These are phyloP conservation scores for Patellaria atrata DNA, from an alignment of 495 filamentous ascomycete species.

Conservation along the genomic window DNA sequence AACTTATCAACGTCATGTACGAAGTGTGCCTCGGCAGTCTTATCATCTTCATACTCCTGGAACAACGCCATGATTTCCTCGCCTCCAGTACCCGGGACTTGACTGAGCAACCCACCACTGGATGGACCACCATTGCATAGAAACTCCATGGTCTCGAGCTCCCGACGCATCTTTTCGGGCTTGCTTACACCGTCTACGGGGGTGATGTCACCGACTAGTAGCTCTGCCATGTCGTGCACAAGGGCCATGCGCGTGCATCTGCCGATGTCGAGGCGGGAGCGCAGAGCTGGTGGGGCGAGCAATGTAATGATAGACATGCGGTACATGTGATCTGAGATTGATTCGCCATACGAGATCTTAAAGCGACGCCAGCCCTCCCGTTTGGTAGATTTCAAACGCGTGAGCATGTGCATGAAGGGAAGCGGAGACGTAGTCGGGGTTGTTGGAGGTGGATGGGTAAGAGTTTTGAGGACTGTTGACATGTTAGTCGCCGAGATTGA, in stretches of 20 bases:
- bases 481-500: no score
- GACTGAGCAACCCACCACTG: no score
- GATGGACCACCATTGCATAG: slow-evolving; percentile 52
- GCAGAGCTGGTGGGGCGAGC: slow-evolving; percentile 69
- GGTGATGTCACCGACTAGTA: slow-evolving; percentile 89
- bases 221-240: slow-evolving; percentile 94
- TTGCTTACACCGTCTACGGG: slow-evolving; percentile 62
- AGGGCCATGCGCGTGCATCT: slow-evolving; percentile 88
- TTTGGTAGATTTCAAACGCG: slow-evolving; percentile 86
- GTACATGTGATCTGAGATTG: slow-evolving; percentile 98
- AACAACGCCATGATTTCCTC: slow-evolving; percentile 61
- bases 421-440: slow-evolving; percentile 64
- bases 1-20: slow-evolving; percentile 97
- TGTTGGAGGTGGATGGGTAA: slow-evolving; percentile 37
- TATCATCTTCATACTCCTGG: slow-evolving; percentile 82
- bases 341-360: slow-evolving; percentile 58
- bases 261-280: slow-evolving; percentile 52
- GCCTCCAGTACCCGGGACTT: no score
- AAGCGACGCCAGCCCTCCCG: slow-evolving; percentile 93
- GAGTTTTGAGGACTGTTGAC: slow-evolving; percentile 32
- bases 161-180: slow-evolving; percentile 71
- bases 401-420: slow-evolving; percentile 84
- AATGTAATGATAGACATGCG: slow-evolving; percentile 95
- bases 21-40: slow-evolving; percentile 70
- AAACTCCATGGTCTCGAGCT: slow-evolving; percentile 80